Evolutionary conservation across 441 rosid genomes (phyloP), one percentile per base, ranked within the genome.

Genomic region (Sinapis alba): DNA sequence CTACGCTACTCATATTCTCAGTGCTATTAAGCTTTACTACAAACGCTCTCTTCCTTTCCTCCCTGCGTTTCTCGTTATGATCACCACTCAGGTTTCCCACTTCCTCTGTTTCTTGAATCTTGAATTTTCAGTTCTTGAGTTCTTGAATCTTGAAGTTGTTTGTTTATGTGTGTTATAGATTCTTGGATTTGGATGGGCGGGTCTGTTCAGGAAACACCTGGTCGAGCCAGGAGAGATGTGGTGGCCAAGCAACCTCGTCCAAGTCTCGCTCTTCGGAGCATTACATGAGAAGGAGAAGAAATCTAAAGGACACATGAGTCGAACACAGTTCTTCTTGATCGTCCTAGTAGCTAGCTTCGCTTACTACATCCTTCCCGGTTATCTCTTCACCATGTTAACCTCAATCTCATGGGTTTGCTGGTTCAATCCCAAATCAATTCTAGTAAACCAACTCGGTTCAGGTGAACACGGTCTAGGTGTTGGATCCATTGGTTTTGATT

Each of bases 121-220:
- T n/a, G n/a, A n/a, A n/a, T n/a, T n/a, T n/a, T n/a, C n/a, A n/a
- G n/a, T n/a, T n/a, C n/a, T n/a, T n/a, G n/a, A n/a, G n/a, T n/a
- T n/a, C n/a, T n/a, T n/a, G 68, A 58, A 36, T 50, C 36, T 66
- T 66, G 67, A 71, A 64, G 18, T 24, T 28, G 16, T 54, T 41
- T 28, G 27, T 27, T 41, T 76, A 2, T 28, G 13, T 69, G 13
- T 69, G 57, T 24, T 43, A 12, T 65, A 93, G 98, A 80, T 93
- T 28, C 71, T 91, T 30, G 98, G 98, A 43, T 91, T 88, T 76
- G 98, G 97, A 0, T 93, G 97, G 98, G 97, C 97, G 8, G 97
- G 97, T 58, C 70, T 91, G 11, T 93, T 88, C 85, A 67, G 95
- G 65, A 82, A 82, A 77, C 89, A 86, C 70, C 85, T 93, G 1